Base-by-base conservation (phyloP, 257 asterid genomes). In the Lycium ferocissimum region DNA sequence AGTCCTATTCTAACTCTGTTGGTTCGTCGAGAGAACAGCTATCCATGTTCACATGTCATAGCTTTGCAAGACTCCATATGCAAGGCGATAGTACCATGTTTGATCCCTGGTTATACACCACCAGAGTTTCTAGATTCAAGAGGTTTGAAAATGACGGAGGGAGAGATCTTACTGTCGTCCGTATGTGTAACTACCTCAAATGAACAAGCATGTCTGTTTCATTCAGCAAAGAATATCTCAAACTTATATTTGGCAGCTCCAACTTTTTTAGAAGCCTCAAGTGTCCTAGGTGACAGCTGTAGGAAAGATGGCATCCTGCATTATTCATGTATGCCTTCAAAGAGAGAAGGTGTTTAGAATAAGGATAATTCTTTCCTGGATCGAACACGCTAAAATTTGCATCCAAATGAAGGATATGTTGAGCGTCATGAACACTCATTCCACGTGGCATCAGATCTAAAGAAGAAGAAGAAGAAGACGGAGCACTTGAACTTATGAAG, bases 261-360 rank as follows among this genome's bases (percentile, higher is more conserved):
- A 54, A 12, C 58, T 5, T 54, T 54, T 54, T 51, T 9, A 89
- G 73, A 51, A 71, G 87, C 80, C 83, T 85, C 17, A 80, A 56
- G n/a, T 82, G 17, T 82, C 59, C 12, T 82, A 59, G 73, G 54
- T 63, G 59, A 84, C 71, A 57, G 22, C 17, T 4, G 51, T 20
- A 7, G 71, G 35, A 35, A 18, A n/a, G 80, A 70, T 54, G 7
- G 75, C 5, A 26, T 26, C 33, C 33, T 26, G 33, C 33, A 26
- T 26, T 26, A 43, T 51, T 43, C 7, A 54, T 15, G 63, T 13
- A 2, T 45, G 51, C 9, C 62, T 57, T 57, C 81, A 78, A 56
- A 40, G 86, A 82, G 18, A 26, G 83, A 38, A 56, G 63, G 65
- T 70, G 79, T 17, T 73, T 83, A 18, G 62, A 81, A 71, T 71